Percentiles rank a stretch among this genome's conserved stretches.
Evolutionary conservation across 306 rosid genomes (phyloP).

Genomic region (Vicia villosa): DNA sequence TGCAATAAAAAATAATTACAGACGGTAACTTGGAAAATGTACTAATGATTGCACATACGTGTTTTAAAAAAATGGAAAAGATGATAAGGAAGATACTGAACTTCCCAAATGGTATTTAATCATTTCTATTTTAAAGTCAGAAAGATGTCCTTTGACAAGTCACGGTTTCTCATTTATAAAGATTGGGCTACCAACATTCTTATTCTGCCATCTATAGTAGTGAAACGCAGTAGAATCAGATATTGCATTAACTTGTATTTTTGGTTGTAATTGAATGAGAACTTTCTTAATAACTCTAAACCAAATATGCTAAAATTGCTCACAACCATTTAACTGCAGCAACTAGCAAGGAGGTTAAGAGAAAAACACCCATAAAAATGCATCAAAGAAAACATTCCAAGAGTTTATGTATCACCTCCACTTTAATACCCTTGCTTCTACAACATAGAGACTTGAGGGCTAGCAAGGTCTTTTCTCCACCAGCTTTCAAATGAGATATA

Average conservation of each 20-base stretch:
- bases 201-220: background rate
- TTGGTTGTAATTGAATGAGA: slow-evolving; percentile 3
- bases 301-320: slow-evolving; percentile 23
- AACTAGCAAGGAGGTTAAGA: slow-evolving; percentile 4
- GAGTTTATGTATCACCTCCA: slow-evolving; percentile 64
- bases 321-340: background rate
- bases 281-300: slow-evolving; percentile 19
- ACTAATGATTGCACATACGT: background rate
- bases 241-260: slow-evolving; percentile 12
- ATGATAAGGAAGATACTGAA: slow-evolving; percentile 12
- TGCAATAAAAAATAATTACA: slow-evolving; percentile 24
- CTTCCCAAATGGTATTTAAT: slow-evolving; percentile 19
- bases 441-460: slow-evolving; percentile 91
- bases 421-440: slow-evolving; percentile 88
- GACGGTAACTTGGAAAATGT: slow-evolving; percentile 16
- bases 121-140: slow-evolving; percentile 19
- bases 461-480: slow-evolving; percentile 80
- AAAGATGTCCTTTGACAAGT: slow-evolving; percentile 21
- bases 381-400: slow-evolving; percentile 22
- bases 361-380: slow-evolving; percentile 5
- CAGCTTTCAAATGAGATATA: slow-evolving; percentile 79
- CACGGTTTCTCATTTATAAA: slow-evolving; percentile 10
- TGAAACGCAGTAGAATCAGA: slow-evolving; percentile 9
- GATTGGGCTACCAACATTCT: slow-evolving; percentile 18
- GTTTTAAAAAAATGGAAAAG: background rate